A percentile compares a stretch with the other conserved stretches of the same genome.
Conservation (phyloP, 352 stramenopile genomes). For the Phytophthora sansomeana region DNA sequence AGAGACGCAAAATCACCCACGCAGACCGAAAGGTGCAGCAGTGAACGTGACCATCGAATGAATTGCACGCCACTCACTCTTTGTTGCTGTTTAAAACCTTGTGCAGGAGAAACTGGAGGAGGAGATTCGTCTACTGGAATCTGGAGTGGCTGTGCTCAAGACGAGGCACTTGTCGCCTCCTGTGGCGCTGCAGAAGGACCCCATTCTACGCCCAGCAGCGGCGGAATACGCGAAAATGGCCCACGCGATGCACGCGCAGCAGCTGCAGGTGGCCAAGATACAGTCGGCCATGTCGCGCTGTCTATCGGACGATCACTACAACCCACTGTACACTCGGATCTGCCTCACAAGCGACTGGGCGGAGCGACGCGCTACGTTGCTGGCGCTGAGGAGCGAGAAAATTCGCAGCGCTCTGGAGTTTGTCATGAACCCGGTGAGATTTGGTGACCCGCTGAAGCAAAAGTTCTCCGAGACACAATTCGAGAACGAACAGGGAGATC, state of each 20-base stretch:
- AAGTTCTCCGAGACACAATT: constrained; percentile 36
- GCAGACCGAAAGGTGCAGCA: constrained; percentile 28
- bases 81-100: no score
- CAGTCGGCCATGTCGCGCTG: constrained; percentile 33
- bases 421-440: constrained; percentile 13
- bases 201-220: constrained; percentile 13
- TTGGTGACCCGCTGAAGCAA: constrained; percentile 18
- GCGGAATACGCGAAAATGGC: constrained; percentile 12
- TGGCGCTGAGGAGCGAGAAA: constrained; percentile 27
- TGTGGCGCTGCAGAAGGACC: constrained; percentile 22
- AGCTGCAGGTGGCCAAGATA: constrained; percentile 31
- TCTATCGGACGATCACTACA: constrained; percentile 22
- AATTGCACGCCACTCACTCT: neutral
- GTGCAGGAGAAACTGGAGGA: constrained; percentile 19
- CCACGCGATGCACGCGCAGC: constrained; percentile 24
- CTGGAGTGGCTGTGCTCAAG: constrained; percentile 29
- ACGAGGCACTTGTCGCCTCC: constrained; percentile 12
- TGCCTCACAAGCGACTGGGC: constrained; percentile 27
- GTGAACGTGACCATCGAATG: neutral
- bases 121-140: constrained; percentile 32
- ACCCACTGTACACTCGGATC: constrained; percentile 39
- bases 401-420: constrained; percentile 35
- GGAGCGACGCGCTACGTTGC: constrained; percentile 24
- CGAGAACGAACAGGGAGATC: constrained; percentile 33
- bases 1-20: constrained; percentile 25